phyloP scores from a whole-genome alignment of 176 grass and related monocot genomes.

The Avena sativa region DNA sequence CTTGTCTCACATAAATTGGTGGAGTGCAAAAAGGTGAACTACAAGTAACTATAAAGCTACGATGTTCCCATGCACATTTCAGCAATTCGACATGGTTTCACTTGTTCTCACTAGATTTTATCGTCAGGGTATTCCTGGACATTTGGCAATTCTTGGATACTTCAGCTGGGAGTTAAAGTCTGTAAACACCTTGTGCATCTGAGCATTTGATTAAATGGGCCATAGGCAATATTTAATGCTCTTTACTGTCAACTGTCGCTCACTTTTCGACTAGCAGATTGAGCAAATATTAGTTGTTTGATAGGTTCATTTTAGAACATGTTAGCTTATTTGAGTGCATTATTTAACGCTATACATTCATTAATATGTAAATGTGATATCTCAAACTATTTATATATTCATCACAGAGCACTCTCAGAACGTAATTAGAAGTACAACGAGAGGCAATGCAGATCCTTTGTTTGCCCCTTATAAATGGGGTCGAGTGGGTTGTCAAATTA shows the following conservation, averaged over 20 bases:
- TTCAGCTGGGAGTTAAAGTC: not conserved
- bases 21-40: not conserved
- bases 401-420: not conserved
- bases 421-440: slow-evolving; percentile 9
- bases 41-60: not conserved
- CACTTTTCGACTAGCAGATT: not conserved
- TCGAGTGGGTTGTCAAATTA: not conserved
- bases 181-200: not conserved
- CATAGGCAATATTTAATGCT: not conserved
- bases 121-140: not conserved
- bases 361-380: not conserved
- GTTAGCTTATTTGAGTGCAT: not conserved
- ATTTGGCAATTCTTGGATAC: slow-evolving; percentile 13
- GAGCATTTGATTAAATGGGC: not conserved
- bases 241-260: not conserved
- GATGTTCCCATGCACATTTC: not conserved
- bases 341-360: not conserved
- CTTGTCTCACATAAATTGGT: not conserved
- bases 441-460: not conserved
- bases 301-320: not conserved
- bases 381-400: not conserved
- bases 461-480: not conserved
- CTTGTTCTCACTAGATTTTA: not conserved
- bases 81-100: not conserved
- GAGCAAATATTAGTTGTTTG: not conserved